Percentiles rank a stretch among this genome's conserved stretches.
These are phyloP conservation scores for Panaeolus papilionaceus DNA, from an alignment of 768 basidiomycete genomes.

Conservation along the genomic window DNA sequence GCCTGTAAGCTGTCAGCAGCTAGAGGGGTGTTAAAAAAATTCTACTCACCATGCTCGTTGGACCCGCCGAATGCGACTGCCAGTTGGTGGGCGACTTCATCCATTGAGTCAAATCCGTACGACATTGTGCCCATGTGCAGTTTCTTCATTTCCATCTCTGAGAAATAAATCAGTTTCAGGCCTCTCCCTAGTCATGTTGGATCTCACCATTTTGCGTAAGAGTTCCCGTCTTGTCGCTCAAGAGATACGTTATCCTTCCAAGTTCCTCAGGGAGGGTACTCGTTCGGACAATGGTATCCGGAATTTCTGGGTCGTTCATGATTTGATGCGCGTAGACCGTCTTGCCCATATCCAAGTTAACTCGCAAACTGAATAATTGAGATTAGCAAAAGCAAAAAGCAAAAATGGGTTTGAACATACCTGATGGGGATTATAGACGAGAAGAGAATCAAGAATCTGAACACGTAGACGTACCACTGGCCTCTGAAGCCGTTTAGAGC, in stretches of 20 bases:
- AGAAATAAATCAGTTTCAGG: neutral
- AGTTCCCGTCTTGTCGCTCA: conserved; percentile 98
- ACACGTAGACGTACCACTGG: conserved; percentile 94
- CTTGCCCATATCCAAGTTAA: conserved; percentile 99
- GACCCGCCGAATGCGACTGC: conserved; percentile 79
- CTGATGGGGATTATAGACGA: conserved; percentile 99
- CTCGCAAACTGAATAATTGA: conserved; percentile 73
- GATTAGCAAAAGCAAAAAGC: conserved; percentile 4
- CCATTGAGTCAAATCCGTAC: conserved; percentile 98
- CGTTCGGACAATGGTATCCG: conserved; percentile 95
- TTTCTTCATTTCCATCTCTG: conserved; percentile 99
- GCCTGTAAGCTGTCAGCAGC: conserved; percentile 24
- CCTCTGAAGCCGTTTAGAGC: conserved; percentile 97
- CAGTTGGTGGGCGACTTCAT: conserved; percentile 95
- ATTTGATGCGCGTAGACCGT: conserved; percentile 97
- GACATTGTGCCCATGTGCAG: conserved; percentile 99
- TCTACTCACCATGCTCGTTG: conserved; percentile 58
- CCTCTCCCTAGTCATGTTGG: no score
- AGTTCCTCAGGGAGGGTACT: conserved; percentile 97
- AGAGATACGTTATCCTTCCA: conserved; percentile 91
- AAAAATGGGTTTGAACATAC: conserved; percentile 48
- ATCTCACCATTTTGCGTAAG: conserved; percentile 90
- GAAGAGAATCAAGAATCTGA: conserved; percentile 96
- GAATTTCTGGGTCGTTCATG: conserved; percentile 92
- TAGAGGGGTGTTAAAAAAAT: neutral